phyloP scores from a whole-genome alignment of 148 eudicot species.

The Chenopodium quinoa region DNA sequence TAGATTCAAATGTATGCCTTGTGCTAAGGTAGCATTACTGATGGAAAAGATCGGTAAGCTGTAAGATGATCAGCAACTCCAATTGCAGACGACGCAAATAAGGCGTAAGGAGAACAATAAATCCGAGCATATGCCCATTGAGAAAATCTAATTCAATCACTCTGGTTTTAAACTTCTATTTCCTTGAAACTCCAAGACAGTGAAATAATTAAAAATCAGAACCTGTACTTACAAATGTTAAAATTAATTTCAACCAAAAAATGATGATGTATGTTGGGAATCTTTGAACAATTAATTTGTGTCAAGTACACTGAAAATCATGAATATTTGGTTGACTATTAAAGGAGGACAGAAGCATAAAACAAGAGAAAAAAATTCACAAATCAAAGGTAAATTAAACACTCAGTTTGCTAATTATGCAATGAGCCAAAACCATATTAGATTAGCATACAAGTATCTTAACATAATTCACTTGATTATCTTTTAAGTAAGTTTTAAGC shows the following conservation, averaged over 20 bases:
- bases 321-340: neutral
- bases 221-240: neutral
- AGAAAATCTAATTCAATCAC: neutral
- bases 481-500: neutral
- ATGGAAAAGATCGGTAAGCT: no score
- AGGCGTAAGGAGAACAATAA: neutral
- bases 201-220: neutral
- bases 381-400: slow-evolving; percentile 10
- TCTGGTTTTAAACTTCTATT: neutral
- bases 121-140: neutral
- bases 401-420: slow-evolving; percentile 17
- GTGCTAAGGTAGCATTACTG: neutral
- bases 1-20: neutral
- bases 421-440: slow-evolving; percentile 14
- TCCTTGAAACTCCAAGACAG: neutral
- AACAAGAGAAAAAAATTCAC: neutral
- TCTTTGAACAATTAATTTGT: slow-evolving; percentile 5
- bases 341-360: neutral
- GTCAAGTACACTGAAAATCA: slow-evolving; percentile 5
- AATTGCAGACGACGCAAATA: no score
- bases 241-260: slow-evolving; percentile 1
- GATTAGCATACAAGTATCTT: slow-evolving; percentile 8
- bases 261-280: slow-evolving; percentile 3
- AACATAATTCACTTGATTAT: neutral
- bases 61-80: no score